Conservation (phyloP, 2,329 filamentous ascomycete genomes). For the Exophiala dermatitidis region DNA sequence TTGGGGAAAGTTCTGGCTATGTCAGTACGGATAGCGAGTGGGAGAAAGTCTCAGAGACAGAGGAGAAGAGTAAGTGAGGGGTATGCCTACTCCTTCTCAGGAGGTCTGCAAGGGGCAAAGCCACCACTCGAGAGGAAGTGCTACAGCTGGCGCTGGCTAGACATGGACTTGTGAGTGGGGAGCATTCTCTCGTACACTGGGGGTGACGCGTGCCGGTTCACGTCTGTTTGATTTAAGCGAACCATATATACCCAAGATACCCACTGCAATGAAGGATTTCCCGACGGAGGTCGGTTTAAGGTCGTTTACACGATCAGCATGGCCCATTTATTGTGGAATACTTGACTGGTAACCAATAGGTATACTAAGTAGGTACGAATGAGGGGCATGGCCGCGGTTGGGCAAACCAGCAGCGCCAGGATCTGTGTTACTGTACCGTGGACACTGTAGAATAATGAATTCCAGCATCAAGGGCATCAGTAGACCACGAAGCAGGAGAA, state of each 20-base stretch:
- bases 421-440: too few species aligned
- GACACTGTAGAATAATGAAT: too few species aligned
- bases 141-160: neutral
- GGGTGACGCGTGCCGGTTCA: neutral
- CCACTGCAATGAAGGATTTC: neutral
- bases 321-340: too few species aligned
- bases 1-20: slow-evolving; percentile 48
- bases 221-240: neutral
- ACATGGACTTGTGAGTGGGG: neutral
- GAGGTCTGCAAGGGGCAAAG: neutral
- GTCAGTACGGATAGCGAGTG: slow-evolving; percentile 89
- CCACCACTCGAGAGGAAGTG: neutral
- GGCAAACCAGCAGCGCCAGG: too few species aligned
- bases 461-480: too few species aligned
- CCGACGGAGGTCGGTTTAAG: neutral
- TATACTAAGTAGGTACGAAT: too few species aligned
- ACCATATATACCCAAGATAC: slow-evolving; percentile 8
- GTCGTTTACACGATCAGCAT: too few species aligned
- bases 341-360: too few species aligned
- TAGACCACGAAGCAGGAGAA: neutral
- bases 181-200: neutral
- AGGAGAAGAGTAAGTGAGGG: slow-evolving; percentile 46
- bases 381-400: too few species aligned
- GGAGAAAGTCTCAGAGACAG: slow-evolving; percentile 67
- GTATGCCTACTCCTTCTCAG: neutral